Evolutionary conservation across 2,329 filamentous ascomycete genomes (phyloP).

Genomic region (Chaetomiaceae sp.): DNA sequence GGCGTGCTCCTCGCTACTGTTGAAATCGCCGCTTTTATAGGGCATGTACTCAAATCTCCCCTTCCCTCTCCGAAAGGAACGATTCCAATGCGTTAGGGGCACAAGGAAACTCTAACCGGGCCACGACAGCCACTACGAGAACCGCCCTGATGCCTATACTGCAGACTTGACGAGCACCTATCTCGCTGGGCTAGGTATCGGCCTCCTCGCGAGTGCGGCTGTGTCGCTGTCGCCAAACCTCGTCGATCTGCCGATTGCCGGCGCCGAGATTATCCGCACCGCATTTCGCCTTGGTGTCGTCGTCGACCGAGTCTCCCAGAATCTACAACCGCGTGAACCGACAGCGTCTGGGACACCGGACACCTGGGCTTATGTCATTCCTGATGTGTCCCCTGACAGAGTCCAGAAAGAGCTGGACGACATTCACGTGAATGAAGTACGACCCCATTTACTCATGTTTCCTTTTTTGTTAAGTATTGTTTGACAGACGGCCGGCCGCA

Average conservation of each 20-base stretch:
- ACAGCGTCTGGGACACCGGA: constrained; percentile 23
- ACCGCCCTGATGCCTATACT: not conserved
- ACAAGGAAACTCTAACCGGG: too few species aligned
- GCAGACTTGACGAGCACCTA: not conserved
- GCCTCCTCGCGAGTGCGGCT: not conserved
- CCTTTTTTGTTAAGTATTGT: too few species aligned
- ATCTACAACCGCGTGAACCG: constrained; percentile 34
- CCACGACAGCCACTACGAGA: too few species aligned
- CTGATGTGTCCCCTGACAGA: not conserved
- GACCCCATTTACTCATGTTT: not conserved
- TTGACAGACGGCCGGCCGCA: too few species aligned
- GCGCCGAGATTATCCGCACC: constrained; percentile 37
- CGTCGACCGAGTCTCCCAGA: constrained; percentile 39
- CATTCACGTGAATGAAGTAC: not conserved
- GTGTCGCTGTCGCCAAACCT: constrained; percentile 32
- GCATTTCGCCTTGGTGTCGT: constrained; percentile 44
- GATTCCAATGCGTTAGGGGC: too few species aligned
- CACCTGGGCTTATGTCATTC: constrained; percentile 24
- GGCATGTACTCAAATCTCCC: constrained; percentile 39
- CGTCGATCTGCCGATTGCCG: constrained; percentile 36
- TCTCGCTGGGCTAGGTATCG: not conserved
- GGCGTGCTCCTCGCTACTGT: constrained; percentile 38
- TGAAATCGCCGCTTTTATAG: constrained; percentile 40
- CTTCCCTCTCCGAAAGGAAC: too few species aligned
- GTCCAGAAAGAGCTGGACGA: not conserved